phyloP scores from a whole-genome alignment of 2,329 filamentous ascomycete species.

The Parastagonospora nodorum region DNA sequence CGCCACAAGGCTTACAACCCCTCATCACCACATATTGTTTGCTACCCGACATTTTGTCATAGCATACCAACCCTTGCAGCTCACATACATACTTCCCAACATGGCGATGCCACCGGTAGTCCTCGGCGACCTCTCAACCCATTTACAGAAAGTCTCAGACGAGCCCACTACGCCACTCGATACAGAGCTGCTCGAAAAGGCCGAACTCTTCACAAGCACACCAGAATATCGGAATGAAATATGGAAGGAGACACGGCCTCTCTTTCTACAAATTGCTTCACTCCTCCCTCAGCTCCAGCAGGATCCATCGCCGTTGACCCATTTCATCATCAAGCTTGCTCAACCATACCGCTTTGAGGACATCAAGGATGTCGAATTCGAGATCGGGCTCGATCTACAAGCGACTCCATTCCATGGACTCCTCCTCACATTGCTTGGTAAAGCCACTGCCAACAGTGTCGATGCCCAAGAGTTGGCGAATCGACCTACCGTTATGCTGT shows the following conservation, averaged over 20 bases:
- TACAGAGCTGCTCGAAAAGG: conserved; percentile 55
- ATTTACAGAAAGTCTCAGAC: conserved; percentile 52
- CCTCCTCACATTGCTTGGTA: conserved; percentile 61
- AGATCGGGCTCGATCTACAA: conserved; percentile 58
- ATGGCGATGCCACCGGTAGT: conserved; percentile 27
- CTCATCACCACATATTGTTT: background rate
- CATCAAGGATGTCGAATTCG: conserved; percentile 58
- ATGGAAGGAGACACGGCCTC: conserved; percentile 37
- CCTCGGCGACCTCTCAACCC: conserved; percentile 43
- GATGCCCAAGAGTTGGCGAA: conserved; percentile 65
- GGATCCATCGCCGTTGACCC: conserved; percentile 61
- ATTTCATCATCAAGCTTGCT: conserved; percentile 57
- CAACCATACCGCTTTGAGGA: conserved; percentile 49
- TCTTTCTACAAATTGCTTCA: conserved; percentile 55
- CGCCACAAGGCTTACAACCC: conserved; percentile 13
- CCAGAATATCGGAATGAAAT: conserved; percentile 32
- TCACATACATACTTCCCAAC: conserved; percentile 3
- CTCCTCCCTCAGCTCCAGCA: conserved; percentile 61
- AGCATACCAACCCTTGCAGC: background rate
- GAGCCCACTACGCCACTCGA: conserved; percentile 55
- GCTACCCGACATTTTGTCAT: background rate
- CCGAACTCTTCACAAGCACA: conserved; percentile 50
- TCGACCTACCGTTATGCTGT: conserved; percentile 58
- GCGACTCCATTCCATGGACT: conserved; percentile 59
- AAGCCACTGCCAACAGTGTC: conserved; percentile 56